Conservation (phyloP, 129 eudicot species). For the Centrapalus pauciflorus region DNA sequence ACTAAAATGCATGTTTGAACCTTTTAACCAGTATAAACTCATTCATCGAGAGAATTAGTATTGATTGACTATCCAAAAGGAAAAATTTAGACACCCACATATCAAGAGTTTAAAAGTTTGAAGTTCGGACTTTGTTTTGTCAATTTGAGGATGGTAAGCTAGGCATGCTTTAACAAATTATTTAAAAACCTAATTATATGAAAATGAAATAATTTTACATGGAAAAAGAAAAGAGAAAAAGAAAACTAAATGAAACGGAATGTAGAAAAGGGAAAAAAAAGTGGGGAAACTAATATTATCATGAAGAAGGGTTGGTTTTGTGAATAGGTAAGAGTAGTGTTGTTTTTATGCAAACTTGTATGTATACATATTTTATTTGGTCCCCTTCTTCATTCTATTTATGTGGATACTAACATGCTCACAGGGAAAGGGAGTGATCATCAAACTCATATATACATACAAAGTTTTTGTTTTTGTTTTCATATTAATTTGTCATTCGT, state of each 20-base stretch:
- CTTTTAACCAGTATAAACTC: no score
- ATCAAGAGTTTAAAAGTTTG: no score
- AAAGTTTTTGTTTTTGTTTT: background rate
- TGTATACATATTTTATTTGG: conserved; percentile 38
- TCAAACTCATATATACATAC: background rate
- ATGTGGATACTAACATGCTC: conserved; percentile 11
- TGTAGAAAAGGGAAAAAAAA: background rate
- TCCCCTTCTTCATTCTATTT: conserved; percentile 45
- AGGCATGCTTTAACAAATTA: background rate
- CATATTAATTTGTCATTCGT: no score
- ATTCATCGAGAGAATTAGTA: no score
- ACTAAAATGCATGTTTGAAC: no score
- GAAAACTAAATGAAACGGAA: background rate
- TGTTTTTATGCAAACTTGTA: conserved; percentile 44
- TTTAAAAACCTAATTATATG: background rate
- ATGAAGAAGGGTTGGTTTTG: conserved; percentile 40
- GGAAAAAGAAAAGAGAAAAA: background rate
- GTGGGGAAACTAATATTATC: background rate
- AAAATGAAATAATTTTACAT: background rate
- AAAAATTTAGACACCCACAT: no score
- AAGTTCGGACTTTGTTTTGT: background rate
- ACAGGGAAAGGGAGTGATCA: conserved; percentile 4
- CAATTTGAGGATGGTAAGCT: background rate
- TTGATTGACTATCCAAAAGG: no score
- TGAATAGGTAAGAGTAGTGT: conserved; percentile 34